Evolutionary conservation across 2,329 filamentous ascomycete genomes (phyloP), one percentile per base, ranked within the genome.

Genomic region (Cryphonectria parasitica): DNA sequence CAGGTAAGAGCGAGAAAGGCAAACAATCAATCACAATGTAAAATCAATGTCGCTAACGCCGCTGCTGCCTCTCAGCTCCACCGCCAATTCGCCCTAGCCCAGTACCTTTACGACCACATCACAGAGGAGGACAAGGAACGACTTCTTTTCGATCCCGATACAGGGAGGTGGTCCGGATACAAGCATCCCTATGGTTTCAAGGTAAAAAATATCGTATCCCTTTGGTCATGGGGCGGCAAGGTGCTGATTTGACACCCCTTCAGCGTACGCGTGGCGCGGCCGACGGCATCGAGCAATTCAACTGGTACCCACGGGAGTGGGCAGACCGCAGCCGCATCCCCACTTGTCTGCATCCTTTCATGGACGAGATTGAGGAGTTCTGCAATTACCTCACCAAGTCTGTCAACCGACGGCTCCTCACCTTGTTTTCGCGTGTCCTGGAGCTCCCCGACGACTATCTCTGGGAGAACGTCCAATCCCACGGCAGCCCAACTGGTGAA

Each of bases 231-330:
- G 3, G 13, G 22, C 43, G 3, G 17, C 43, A 34, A 34, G 34
- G 31, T 49, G 31, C 19, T 58, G n/a, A 31, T 36, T 49, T 43
- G 60, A 41, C 41, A 31, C 43, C 17, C 11, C 36, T 22, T 52
- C 67, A 83, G 80, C 82, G 83, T 62, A 76, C 82, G 54, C 80
- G 78, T 1, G 83, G 82, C 1, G 74, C 78, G 17, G 75, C 79
- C 22, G 85, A 86, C 74, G 84, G 84, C 3, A 86, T 86, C 68
- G 85, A 87, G 73, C 85, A 87, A 71, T 87, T 86, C 77, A 87
- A 87, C 77, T 86, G 82, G 81, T 87, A 86, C 77, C 81, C 79
- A 34, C 76, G 75, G 0, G 83, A 86, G 63, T 86, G 82, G 80
- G 77, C 82, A 71, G 77, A 83, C 69, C 73, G 77, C 31, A 75